phyloP scores from a whole-genome alignment of 2,329 filamentous ascomycete species.

The Trichoderma koningii region DNA sequence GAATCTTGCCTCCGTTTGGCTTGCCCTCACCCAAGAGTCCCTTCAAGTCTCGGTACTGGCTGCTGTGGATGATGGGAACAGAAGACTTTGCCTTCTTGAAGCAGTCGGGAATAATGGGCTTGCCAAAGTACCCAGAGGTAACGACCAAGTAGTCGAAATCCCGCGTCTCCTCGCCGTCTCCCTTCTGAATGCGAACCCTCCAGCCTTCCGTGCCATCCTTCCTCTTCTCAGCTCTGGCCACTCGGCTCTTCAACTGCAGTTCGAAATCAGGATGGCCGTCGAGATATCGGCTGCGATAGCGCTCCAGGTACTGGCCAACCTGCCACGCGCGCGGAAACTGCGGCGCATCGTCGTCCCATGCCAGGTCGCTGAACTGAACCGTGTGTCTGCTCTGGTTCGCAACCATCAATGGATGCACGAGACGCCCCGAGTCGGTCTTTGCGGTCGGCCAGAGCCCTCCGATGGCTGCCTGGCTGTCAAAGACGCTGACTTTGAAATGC shows the following conservation, averaged over 20 bases:
- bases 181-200: conserved; percentile 44
- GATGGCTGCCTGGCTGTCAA: conserved; percentile 65
- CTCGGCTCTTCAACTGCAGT: conserved; percentile 53
- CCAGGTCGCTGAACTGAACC: conserved; percentile 70
- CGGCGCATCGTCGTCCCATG: conserved; percentile 64
- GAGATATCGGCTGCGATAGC: conserved; percentile 63
- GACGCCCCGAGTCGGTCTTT: conserved; percentile 50
- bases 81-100: conserved; percentile 39
- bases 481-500: conserved; percentile 68
- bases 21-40: conserved; percentile 47
- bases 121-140: conserved; percentile 75
- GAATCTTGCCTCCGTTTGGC: conserved; percentile 58
- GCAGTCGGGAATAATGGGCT: conserved; percentile 53
- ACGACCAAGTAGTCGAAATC: conserved; percentile 72
- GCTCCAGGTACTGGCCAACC: conserved; percentile 70
- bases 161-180: conserved; percentile 44
- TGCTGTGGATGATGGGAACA: conserved; percentile 67
- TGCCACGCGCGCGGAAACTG: conserved; percentile 77
- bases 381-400: conserved; percentile 78
- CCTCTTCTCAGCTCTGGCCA: conserved; percentile 45
- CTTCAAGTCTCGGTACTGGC: conserved; percentile 60
- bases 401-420: conserved; percentile 67
- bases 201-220: conserved; percentile 44
- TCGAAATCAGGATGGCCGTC: conserved; percentile 43
- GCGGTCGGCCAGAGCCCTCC: conserved; percentile 76